Evolutionary conservation across 1,284 basidiomycete species (phyloP).

Genomic region (Malassezia sympodialis): DNA sequence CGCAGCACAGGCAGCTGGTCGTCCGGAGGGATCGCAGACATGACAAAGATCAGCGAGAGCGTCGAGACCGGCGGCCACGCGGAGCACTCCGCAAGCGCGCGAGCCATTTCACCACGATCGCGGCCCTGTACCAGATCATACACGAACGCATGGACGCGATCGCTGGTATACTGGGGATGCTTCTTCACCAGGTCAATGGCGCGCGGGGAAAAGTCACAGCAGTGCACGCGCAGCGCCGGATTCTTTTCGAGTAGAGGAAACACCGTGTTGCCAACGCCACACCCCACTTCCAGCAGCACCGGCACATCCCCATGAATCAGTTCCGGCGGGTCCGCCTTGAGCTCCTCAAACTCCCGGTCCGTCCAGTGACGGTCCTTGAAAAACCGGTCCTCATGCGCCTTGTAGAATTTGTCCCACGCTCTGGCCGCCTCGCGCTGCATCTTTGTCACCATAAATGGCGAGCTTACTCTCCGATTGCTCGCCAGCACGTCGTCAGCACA

Average conservation of each 20-base stretch:
- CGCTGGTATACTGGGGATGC: slow-evolving; percentile 29
- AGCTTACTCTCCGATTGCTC: slow-evolving; percentile 29
- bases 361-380: slow-evolving; percentile 50
- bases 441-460: slow-evolving; percentile 31
- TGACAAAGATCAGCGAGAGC: slow-evolving; percentile 46
- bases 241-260: slow-evolving; percentile 37
- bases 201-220: slow-evolving; percentile 43
- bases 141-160: slow-evolving; percentile 45
- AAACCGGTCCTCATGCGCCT: slow-evolving; percentile 40
- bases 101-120: background rate
- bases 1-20: slow-evolving; percentile 29
- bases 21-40: slow-evolving; percentile 47
- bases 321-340: background rate
- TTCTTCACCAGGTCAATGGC: slow-evolving; percentile 39
- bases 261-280: slow-evolving; percentile 46
- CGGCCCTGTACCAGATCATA: slow-evolving; percentile 34
- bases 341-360: slow-evolving; percentile 35
- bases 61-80: slow-evolving; percentile 24
- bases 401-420: slow-evolving; percentile 49
- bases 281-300: slow-evolving; percentile 43
- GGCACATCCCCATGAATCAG: slow-evolving; percentile 6
- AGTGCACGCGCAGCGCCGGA: slow-evolving; percentile 30
- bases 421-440: slow-evolving; percentile 31
- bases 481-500: slow-evolving; percentile 16
- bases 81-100: background rate